Base-by-base conservation (phyloP, 2,329 filamentous ascomycete genomes). In the Hypoxylon sp. region DNA sequence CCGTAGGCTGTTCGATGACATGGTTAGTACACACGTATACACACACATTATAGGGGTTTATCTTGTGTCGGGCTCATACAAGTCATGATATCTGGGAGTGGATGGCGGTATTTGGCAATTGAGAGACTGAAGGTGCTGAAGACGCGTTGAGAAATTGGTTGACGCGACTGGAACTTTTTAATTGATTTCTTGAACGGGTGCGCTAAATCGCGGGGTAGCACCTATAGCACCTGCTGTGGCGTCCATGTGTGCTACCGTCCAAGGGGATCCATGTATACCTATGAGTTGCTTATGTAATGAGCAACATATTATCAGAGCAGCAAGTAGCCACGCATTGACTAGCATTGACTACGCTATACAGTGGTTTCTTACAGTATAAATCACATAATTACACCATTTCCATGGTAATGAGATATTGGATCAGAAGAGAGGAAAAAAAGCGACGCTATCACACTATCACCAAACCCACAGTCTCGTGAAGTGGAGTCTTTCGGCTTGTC, bases 1-100 rank as follows among this genome's bases (percentile, higher is more conserved):
- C 80, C 82, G 81, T 87, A 88, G 71, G 85, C 84, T 81, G 83
- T 81, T n/a, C 17, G 85, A 27, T 1, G 20, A 8, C 14, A 59
- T 56, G 50, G 72, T 63, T 50, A 68, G 59, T 49, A 55, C 8
- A 25, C 4, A 46, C 6, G 25, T 27, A 42, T 20, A 25, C 6
- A 33, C 25, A 31, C 27, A 25, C n/a, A 37, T 6, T 14, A 54
- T 31, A 25, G 10, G 30, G 48, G 31, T 11, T 44, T 6, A 31
- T 33, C 1, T 37, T 35, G 31, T 48, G 3, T 30, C 4, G 10
- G 30, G 35, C 6, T 49, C 65, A 13, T 67, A 69, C 63, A 57
- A 49, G 61, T 54, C 68, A 71, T 71, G 46, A 25, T 66, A 59
- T 33, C 22, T 17, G 30, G 49, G 30, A 53, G 50, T 49, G 33